These are phyloP conservation scores for Irpex lacteus DNA, from an alignment of 1,284 basidiomycete genomes.

Conservation along the genomic window DNA sequence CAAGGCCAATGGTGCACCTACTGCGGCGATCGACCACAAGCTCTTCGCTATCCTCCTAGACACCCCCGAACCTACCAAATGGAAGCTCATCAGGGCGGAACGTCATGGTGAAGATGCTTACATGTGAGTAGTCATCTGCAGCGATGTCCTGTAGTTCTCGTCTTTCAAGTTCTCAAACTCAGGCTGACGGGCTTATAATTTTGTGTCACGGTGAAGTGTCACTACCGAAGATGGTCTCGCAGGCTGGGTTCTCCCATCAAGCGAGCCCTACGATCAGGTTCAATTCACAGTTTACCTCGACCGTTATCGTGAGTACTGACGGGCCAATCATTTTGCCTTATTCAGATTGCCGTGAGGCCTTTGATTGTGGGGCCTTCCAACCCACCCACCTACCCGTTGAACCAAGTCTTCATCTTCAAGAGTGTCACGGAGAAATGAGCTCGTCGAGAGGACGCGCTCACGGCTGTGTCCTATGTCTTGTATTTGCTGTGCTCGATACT, in stretches of 20 bases:
- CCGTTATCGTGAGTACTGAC: too few species aligned
- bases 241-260: background rate
- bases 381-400: constrained; percentile 4
- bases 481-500: too few species aligned
- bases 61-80: background rate
- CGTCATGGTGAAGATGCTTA: background rate
- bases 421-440: background rate
- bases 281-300: too few species aligned
- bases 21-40: constrained; percentile 1
- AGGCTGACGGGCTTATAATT: background rate
- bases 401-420: constrained; percentile 5
- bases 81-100: background rate
- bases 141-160: background rate
- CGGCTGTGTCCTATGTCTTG: too few species aligned
- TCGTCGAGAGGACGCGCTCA: too few species aligned
- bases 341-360: background rate
- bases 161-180: background rate
- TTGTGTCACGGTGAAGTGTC: background rate
- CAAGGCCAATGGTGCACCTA: background rate
- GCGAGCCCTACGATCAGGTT: background rate
- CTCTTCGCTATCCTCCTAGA: constrained; percentile 4
- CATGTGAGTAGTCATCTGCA: background rate
- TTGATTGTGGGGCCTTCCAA: constrained; percentile 1
- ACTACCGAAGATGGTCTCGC: background rate
- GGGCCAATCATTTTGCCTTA: background rate